These are phyloP conservation scores for Globisporangium canariense DNA, from an alignment of 352 stramenopile genomes.

Conservation along the genomic window DNA sequence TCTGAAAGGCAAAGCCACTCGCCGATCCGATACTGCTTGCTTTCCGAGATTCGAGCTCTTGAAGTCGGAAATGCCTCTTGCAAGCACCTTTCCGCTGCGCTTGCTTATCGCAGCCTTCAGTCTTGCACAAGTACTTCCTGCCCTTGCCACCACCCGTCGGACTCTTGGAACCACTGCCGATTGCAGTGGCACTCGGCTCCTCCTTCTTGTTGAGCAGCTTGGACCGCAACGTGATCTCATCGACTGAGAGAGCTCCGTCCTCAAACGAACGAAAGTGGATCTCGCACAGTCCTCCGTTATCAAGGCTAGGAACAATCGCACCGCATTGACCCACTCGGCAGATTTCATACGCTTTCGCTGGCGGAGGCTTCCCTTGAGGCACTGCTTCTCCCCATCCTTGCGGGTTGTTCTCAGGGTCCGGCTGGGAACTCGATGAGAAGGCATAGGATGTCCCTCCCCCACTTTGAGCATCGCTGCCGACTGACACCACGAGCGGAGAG, in stretches of 20 bases:
- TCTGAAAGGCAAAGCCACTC: background rate
- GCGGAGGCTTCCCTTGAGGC: constrained; percentile 13
- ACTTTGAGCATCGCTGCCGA: constrained; percentile 25
- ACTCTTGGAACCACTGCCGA: constrained; percentile 17
- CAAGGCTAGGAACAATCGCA: constrained; percentile 10
- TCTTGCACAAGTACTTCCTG: constrained; percentile 72
- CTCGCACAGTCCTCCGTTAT: constrained; percentile 39
- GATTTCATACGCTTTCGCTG: constrained; percentile 13
- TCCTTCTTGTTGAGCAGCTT: constrained; percentile 18
- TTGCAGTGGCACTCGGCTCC: constrained; percentile 16
- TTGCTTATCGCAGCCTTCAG: constrained; percentile 58
- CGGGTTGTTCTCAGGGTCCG: constrained; percentile 19
- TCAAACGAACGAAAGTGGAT: constrained; percentile 49
- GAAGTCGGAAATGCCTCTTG: constrained; percentile 58
- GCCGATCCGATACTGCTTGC: background rate
- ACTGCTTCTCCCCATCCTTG: constrained; percentile 16
- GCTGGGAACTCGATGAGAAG: constrained; percentile 21
- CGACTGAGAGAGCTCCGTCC: constrained; percentile 48
- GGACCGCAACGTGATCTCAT: constrained; percentile 55
- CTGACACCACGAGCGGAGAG: constrained; percentile 40
- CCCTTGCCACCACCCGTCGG: constrained; percentile 17
- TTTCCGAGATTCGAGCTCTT: constrained; percentile 19
- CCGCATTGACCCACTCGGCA: constrained; percentile 47
- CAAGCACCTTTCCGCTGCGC: constrained; percentile 58
- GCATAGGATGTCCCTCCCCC: constrained; percentile 18